A percentile compares a stretch with the other conserved stretches of the same genome.
These are phyloP conservation scores for Ceratocystis cubensis DNA, from an alignment of 2,329 filamentous ascomycete genomes.

Conservation along the genomic window DNA sequence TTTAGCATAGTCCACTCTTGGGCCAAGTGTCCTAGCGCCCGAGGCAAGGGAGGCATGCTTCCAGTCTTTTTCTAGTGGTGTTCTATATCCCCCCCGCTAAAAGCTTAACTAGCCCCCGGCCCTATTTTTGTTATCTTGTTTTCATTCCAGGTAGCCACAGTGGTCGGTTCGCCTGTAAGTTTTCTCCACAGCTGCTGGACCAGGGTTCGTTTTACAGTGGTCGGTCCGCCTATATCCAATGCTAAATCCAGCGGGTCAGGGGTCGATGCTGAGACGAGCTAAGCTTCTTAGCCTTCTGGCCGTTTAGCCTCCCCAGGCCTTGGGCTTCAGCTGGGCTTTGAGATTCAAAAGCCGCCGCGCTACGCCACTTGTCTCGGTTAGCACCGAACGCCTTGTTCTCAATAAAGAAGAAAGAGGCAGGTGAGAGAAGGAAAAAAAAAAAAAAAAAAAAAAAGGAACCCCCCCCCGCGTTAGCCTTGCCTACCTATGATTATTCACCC, in stretches of 20 bases:
- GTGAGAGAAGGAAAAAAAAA: too few relatives aligned
- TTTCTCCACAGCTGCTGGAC: neutral
- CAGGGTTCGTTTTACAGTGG: neutral
- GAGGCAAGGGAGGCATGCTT: neutral
- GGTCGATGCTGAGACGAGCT: conserved; percentile 3
- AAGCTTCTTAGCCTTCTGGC: neutral
- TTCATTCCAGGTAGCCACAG: neutral
- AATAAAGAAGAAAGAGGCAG: neutral
- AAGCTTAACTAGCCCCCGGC: neutral
- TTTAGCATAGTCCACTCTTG: neutral
- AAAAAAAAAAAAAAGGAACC: too few relatives aligned
- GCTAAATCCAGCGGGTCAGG: neutral
- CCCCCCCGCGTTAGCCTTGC: too few relatives aligned
- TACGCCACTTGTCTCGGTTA: conserved; percentile 7
- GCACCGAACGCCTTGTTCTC: neutral
- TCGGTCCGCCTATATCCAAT: neutral
- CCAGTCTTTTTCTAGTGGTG: conserved; percentile 4
- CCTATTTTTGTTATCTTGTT: neutral
- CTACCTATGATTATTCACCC: too few relatives aligned
- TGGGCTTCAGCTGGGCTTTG: neutral
- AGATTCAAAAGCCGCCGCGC: neutral
- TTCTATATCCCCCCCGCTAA: neutral
- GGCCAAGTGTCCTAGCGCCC: neutral
- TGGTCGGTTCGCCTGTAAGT: neutral
- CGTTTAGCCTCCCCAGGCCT: neutral